Conservation (phyloP, 345 rosid genomes). For the Ricinus communis region DNA sequence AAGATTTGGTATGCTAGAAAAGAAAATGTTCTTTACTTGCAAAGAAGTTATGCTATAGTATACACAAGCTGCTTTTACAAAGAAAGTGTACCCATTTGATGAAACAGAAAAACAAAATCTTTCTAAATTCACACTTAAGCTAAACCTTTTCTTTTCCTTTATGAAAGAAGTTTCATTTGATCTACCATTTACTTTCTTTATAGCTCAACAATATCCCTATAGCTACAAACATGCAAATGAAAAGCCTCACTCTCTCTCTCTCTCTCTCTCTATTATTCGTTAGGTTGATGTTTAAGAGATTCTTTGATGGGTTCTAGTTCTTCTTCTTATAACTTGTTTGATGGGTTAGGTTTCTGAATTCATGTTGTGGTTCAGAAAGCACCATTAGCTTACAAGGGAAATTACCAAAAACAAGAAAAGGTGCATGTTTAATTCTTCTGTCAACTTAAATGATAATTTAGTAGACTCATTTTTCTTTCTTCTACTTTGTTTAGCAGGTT, state of each 20-base stretch:
- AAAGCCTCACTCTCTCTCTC: background rate
- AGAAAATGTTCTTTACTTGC: conserved; percentile 37
- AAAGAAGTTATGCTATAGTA: conserved; percentile 19
- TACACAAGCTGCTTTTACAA: conserved; percentile 16
- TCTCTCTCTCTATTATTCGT: background rate
- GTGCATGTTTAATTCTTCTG: no score
- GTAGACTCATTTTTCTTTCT: background rate
- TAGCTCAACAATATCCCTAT: background rate
- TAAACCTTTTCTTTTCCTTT: background rate
- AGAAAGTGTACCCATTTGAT: conserved; percentile 3
- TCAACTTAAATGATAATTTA: background rate
- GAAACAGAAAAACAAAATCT: background rate
- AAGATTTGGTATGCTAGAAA: conserved; percentile 1
- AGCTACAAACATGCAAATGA: background rate
- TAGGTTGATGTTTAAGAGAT: background rate
- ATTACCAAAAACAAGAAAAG: no score
- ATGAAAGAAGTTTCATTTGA: background rate
- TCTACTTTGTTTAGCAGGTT: conserved; percentile 26
- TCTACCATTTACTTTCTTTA: background rate
- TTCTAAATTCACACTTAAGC: conserved; percentile 5
- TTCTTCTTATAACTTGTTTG: conserved; percentile 12
- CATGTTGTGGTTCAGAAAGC: background rate
- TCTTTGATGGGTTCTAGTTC: conserved; percentile 1
- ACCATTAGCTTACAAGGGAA: conserved; percentile 1
- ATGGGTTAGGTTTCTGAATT: conserved; percentile 12